Evolutionary conservation across 352 stramenopile genomes (phyloP).

Genomic region (Aphanomyces cochlioides): DNA sequence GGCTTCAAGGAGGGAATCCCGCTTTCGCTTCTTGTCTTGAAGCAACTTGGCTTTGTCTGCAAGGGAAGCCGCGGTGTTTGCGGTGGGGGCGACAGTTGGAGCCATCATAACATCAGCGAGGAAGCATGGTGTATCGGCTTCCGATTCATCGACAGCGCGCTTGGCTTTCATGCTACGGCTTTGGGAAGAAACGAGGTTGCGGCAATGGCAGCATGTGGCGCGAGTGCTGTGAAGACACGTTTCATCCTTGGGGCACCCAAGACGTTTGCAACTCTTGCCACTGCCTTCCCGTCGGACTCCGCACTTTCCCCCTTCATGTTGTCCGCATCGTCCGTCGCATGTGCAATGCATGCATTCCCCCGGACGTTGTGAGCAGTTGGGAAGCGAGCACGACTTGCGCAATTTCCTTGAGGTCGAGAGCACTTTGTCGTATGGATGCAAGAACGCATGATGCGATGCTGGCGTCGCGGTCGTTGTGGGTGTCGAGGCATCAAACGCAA

Average conservation of each 20-base stretch:
- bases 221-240: slow-evolving; percentile 65
- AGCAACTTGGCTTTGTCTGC: background rate
- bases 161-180: slow-evolving; percentile 28
- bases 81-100: background rate
- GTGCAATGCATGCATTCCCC: slow-evolving; percentile 79
- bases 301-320: slow-evolving; percentile 50
- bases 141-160: slow-evolving; percentile 21
- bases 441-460: background rate
- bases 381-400: slow-evolving; percentile 64
- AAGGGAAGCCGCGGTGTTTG: too few relatives aligned
- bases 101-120: slow-evolving; percentile 18
- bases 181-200: slow-evolving; percentile 62
- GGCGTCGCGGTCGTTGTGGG: background rate
- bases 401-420: slow-evolving; percentile 44
- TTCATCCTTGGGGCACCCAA: slow-evolving; percentile 57
- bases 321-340: slow-evolving; percentile 67
- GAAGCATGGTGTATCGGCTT: background rate
- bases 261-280: slow-evolving; percentile 58
- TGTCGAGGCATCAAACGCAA: background rate
- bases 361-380: slow-evolving; percentile 48
- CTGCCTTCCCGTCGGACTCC: slow-evolving; percentile 59
- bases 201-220: slow-evolving; percentile 72
- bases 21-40: slow-evolving; percentile 16
- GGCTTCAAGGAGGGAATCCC: background rate
- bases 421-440: slow-evolving; percentile 27